These are phyloP conservation scores for Plasmodium ovale DNA, from an alignment of 169 alveolate species.

Conservation along the genomic window DNA sequence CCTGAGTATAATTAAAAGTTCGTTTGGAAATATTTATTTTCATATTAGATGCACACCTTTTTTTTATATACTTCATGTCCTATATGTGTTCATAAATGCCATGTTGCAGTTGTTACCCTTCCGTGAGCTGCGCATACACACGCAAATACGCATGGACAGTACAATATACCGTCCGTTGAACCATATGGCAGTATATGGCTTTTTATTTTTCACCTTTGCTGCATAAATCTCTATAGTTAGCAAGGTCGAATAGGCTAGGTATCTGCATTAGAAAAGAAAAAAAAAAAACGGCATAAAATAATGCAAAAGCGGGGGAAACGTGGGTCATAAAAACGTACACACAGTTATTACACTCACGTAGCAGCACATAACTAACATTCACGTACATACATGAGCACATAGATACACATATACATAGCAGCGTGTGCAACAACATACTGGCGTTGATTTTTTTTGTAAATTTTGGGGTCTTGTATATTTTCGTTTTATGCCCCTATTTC, in stretches of 20 bases:
- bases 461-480: neutral
- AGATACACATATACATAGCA: no score
- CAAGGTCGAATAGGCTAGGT: conserved; percentile 24
- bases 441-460: neutral
- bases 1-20: conserved; percentile 14
- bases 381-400: no score
- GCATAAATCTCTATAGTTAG: conserved; percentile 27
- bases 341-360: no score
- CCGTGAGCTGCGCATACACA: neutral
- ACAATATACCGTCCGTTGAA: neutral
- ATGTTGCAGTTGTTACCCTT: neutral
- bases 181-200: neutral
- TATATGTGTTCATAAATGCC: neutral
- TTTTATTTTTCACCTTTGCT: conserved; percentile 23
- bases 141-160: neutral
- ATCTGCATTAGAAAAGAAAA: conserved; percentile 15
- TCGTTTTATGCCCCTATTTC: neutral
- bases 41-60: neutral
- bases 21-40: neutral
- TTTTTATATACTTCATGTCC: neutral
- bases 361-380: no score
- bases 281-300: neutral
- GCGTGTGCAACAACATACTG: no score
- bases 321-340: neutral
- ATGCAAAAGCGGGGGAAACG: neutral